Percentiles rank a stretch among this genome's conserved stretches.
Conservation (phyloP, 2,329 filamentous ascomycete species). For the Apiospora hydei region DNA sequence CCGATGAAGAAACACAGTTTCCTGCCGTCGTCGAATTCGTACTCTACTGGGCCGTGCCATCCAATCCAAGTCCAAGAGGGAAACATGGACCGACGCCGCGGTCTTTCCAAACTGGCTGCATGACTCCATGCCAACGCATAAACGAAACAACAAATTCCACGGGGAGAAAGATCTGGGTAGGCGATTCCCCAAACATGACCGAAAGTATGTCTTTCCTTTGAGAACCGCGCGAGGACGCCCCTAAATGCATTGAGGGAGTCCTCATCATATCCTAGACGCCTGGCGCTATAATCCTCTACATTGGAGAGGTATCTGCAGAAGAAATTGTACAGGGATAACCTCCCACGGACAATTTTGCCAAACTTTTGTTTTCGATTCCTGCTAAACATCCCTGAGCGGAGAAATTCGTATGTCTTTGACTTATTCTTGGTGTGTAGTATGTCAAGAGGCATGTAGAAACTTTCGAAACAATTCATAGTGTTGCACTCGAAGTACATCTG, state of each 20-base stretch:
- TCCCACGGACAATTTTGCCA: not conserved
- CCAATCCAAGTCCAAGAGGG: constrained; percentile 17
- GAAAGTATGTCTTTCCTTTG: too few species aligned
- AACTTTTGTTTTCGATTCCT: not conserved
- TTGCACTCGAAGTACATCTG: constrained; percentile 50
- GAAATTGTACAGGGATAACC: not conserved
- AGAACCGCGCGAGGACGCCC: not conserved
- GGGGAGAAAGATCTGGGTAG: not conserved
- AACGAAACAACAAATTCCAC: not conserved
- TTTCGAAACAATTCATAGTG: constrained; percentile 8
- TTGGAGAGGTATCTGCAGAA: not conserved
- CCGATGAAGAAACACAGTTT: not conserved
- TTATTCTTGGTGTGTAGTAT: not conserved
- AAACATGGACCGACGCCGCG: not conserved
- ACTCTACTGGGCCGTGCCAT: not conserved
- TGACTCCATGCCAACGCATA: not conserved
- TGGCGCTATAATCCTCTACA: not conserved
- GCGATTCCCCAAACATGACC: not conserved
- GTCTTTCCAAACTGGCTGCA: not conserved
- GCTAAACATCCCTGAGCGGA: not conserved
- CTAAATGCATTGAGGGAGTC: not conserved
- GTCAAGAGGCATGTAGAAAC: not conserved
- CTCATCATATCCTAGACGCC: not conserved
- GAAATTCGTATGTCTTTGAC: not conserved
- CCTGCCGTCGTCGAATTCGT: not conserved